Evolutionary conservation across 441 rosid genomes (phyloP), one percentile per base, ranked within the genome.

Genomic region (Mallotus repandus): DNA sequence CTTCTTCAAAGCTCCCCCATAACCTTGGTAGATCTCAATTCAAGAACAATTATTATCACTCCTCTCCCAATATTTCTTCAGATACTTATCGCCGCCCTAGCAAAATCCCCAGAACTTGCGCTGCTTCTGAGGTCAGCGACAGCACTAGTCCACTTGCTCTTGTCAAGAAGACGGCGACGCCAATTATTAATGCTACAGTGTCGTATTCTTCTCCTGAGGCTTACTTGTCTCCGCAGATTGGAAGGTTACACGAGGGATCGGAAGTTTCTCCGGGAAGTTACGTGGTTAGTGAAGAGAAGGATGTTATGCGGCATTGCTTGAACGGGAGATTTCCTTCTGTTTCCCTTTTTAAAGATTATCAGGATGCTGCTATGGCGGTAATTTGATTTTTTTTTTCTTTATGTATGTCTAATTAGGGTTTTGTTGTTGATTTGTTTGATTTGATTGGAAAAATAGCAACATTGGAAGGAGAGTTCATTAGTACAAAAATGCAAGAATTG

Each of bases 361-460:
- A 92, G 81, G 89, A 91, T 55, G 84, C 97, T 63, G 98, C 99
- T 38, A 87, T 91, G 92, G 93, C 86, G 90, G 98, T 92, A 85
- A 53, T 60, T 29, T 25, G 38, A 2, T 38, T 38, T 45, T 49
- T 10, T 16, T 45, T 3, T 52, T 62, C 58, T 22, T 58, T n/a
- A n/a, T n/a, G 22, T 52, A 15, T 29, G 32, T 2, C 32, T 29
- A 2, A 29, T 29, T 29, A 29, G 32, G 32, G 32, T 29, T 29
- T 25, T 25, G 29, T 25, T 25, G 29, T 25, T 25, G 1, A 25
- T 25, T 25, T 25, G 29, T 25, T 25, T 25, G 29, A 25, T 25
- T 25, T 25, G 29, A 25, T 25, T 25, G 29, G 29, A 25, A 25
- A 43, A 43, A 43, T 43, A 4, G 9, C 9, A 43, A 43, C 6